Conservation (phyloP, 306 rosid species). For the Acacia acuminata region DNA sequence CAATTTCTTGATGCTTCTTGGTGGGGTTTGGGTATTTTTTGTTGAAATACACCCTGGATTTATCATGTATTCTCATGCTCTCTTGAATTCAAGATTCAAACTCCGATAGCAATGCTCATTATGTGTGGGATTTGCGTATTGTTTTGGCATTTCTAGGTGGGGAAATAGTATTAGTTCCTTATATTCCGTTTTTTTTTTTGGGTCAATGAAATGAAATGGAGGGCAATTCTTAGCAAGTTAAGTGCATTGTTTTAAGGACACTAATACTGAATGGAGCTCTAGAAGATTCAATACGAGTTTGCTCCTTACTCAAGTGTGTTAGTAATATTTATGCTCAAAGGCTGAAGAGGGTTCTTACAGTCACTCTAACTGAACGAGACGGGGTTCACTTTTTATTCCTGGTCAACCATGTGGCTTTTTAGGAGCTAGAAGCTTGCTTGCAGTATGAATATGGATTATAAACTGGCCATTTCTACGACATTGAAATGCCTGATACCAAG, state of each 20-base stretch:
- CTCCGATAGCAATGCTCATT: background rate
- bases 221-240: background rate
- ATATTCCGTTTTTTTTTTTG: background rate
- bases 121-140: background rate
- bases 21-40: background rate
- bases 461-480: background rate
- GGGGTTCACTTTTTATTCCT: background rate
- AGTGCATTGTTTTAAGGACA: background rate
- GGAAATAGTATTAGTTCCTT: background rate
- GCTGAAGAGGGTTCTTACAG: background rate
- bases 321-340: background rate
- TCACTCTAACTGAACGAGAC: background rate
- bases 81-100: background rate
- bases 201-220: background rate
- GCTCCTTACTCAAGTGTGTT: background rate
- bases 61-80: background rate
- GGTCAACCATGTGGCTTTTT: background rate
- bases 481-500: background rate
- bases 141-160: background rate
- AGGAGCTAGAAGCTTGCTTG: background rate
- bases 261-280: slow-evolving; percentile 7
- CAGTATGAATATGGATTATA: background rate
- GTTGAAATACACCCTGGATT: background rate
- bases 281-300: background rate
- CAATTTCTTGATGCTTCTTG: background rate